Evolutionary conservation across 805 yeast species (phyloP).

Genomic region (Zygosaccharomyces bisporus): DNA sequence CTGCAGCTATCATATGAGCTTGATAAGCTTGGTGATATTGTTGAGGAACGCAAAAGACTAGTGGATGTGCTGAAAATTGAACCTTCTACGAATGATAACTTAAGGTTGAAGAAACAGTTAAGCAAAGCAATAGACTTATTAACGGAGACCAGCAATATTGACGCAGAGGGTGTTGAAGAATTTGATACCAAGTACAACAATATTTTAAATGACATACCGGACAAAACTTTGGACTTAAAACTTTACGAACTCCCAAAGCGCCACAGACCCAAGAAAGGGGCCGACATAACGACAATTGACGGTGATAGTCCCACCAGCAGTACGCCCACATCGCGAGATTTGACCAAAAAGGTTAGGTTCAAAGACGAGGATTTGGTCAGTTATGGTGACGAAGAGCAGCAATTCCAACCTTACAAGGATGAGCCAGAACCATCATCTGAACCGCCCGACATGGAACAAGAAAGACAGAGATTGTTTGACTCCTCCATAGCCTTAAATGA

Average conservation of each 20-base stretch:
- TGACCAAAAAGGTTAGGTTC: constrained; percentile 25
- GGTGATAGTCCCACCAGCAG: constrained; percentile 2
- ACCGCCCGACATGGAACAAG: background rate
- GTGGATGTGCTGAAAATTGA: constrained; percentile 18
- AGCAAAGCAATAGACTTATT: constrained; percentile 17
- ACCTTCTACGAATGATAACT: constrained; percentile 30
- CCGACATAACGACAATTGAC: background rate
- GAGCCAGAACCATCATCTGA: constrained; percentile 8
- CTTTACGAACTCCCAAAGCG: constrained; percentile 12
- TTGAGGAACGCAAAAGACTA: constrained; percentile 32
- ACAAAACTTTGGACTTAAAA: constrained; percentile 14
- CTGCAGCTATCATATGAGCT: constrained; percentile 28
- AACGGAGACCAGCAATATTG: constrained; percentile 13
- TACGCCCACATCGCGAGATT: constrained; percentile 4
- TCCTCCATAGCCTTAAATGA: background rate
- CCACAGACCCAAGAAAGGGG: constrained; percentile 8
- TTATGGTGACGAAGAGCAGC: constrained; percentile 8
- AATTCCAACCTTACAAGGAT: constrained; percentile 29
- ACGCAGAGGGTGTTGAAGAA: constrained; percentile 7
- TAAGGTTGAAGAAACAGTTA: constrained; percentile 24
- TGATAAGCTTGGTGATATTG: constrained; percentile 26
- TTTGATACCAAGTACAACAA: constrained; percentile 16
- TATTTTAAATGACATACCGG: constrained; percentile 17
- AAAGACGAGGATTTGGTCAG: constrained; percentile 22
- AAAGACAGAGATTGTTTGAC: constrained; percentile 6